Percentiles rank a stretch among this genome's conserved stretches.
Conservation (phyloP, 1,139 yeast species). For the Hemisphaericaspora subhashii region DNA sequence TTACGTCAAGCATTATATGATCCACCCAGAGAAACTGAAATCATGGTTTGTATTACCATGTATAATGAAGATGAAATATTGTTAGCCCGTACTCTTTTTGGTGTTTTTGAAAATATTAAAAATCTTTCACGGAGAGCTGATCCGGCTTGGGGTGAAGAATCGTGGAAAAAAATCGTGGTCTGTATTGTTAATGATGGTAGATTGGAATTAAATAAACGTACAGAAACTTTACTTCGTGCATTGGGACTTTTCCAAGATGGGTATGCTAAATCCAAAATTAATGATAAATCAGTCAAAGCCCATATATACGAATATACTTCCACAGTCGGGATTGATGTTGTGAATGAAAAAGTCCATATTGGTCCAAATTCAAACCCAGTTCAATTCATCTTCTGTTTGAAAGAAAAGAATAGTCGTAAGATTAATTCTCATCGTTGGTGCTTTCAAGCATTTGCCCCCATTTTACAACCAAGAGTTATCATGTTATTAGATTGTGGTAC, state of each 20-base stretch:
- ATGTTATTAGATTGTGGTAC: constrained; percentile 81
- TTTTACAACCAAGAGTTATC: constrained; percentile 68
- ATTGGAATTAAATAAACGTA: constrained; percentile 61
- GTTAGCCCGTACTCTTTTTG: constrained; percentile 71
- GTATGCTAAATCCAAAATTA: constrained; percentile 74
- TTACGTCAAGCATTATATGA: constrained; percentile 66
- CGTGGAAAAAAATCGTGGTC: constrained; percentile 80
- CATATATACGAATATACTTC: constrained; percentile 82
- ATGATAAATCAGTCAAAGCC: constrained; percentile 65
- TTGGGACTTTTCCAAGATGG: constrained; percentile 82
- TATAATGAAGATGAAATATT: constrained; percentile 78
- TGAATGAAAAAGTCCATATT: constrained; percentile 54
- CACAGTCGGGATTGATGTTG: constrained; percentile 68
- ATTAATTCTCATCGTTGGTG: constrained; percentile 87
- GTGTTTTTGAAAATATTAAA: constrained; percentile 71
- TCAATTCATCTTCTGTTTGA: constrained; percentile 73
- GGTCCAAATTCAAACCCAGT: constrained; percentile 60
- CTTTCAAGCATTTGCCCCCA: constrained; percentile 74
- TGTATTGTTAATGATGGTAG: constrained; percentile 80
- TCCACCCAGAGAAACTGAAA: constrained; percentile 69
- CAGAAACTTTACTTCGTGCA: constrained; percentile 66
- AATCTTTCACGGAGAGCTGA: constrained; percentile 59
- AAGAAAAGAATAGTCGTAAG: constrained; percentile 72
- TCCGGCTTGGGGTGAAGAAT: constrained; percentile 70
- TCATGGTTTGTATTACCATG: constrained; percentile 75